Base-by-base conservation (phyloP, 1,284 basidiomycete species). In the Pholiota adiposa region DNA sequence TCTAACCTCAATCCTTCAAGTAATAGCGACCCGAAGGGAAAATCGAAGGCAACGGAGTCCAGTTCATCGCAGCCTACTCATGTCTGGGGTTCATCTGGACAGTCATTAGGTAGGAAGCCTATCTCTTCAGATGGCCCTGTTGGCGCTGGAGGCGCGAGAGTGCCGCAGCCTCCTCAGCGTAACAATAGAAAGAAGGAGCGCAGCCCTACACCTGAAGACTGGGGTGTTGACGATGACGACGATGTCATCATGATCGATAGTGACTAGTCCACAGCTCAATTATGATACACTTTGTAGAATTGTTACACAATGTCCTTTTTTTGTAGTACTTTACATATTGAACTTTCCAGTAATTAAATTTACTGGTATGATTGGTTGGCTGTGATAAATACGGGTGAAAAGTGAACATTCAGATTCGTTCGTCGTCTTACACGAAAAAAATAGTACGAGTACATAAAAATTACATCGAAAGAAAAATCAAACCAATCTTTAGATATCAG, bases 191-290 rank as follows among this genome's bases (percentile, higher is more conserved):
- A 74, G 62, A 77, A 73, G 59, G 71, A 76, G 62, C 78, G 86
- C 55, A 90, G 87, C 69, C 88, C 87, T 12, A 83, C 88, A 6
- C 89, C 89, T 23, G 90, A 92, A 36, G 68, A 69, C 64, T 92
- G 84, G 79, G 89, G 89, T 34, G 87, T 92, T 16, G 88, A 90
- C 61, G 87, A 89, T 41, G 90, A 91, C 60, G 88, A 90, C 59
- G 88, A 89, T 61, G 81, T 85, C 33, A 89, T 92, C 56, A 85
- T 86, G 70, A 86, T 91, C 68, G 88, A 92, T 67, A 90, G 88
- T 67, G 91, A 93, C 69, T 87, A 74, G 43, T 8, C 4, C 6
- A 16, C 27, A 46, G 23, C 6, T 38, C 12, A 31, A 4, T 31
- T 31, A 31, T 31, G 11, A 31, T 11, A 5, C 29, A 31, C n/a